phyloP scores from a whole-genome alignment of 2,329 filamentous ascomycete genomes.

The Xylariales sp. region DNA sequence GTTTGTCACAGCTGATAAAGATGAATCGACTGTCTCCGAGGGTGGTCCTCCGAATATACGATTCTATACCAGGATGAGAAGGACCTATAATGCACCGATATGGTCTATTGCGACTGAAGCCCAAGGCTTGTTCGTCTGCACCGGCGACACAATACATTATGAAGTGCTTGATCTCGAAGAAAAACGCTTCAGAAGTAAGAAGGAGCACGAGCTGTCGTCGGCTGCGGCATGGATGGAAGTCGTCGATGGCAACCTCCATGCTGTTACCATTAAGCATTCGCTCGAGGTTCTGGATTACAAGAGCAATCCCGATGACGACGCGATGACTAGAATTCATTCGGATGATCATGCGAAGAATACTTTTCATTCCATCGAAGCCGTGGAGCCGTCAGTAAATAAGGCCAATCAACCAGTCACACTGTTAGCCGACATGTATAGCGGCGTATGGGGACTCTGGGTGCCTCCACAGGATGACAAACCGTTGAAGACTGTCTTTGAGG shows the following conservation, averaged over 20 bases:
- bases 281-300: constrained; percentile 49
- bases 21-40: constrained; percentile 15
- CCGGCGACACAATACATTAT: constrained; percentile 50
- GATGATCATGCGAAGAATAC: constrained; percentile 41
- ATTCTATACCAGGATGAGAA: constrained; percentile 51
- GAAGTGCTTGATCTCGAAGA: constrained; percentile 46
- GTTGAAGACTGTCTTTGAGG: constrained; percentile 49
- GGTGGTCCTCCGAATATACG: constrained; percentile 32
- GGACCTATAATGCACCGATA: constrained; percentile 41
- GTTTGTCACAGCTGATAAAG: constrained; percentile 45
- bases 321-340: constrained; percentile 38
- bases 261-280: constrained; percentile 50
- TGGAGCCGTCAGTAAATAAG: constrained; percentile 14
- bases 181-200: constrained; percentile 45
- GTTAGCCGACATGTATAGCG: constrained; percentile 42
- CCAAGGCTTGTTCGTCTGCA: constrained; percentile 53
- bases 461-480: constrained; percentile 38
- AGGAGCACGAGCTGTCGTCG: constrained; percentile 46
- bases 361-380: constrained; percentile 42
- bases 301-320: constrained; percentile 29
- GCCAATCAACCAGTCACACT: constrained; percentile 38
- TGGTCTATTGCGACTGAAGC: constrained; percentile 52
- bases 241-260: constrained; percentile 43
- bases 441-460: constrained; percentile 46
- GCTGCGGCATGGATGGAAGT: constrained; percentile 46